A percentile compares a stretch with the other conserved stretches of the same genome.
These are phyloP conservation scores for Friedmanniomyces simplex DNA, from an alignment of 495 filamentous ascomycete species.

Conservation along the genomic window DNA sequence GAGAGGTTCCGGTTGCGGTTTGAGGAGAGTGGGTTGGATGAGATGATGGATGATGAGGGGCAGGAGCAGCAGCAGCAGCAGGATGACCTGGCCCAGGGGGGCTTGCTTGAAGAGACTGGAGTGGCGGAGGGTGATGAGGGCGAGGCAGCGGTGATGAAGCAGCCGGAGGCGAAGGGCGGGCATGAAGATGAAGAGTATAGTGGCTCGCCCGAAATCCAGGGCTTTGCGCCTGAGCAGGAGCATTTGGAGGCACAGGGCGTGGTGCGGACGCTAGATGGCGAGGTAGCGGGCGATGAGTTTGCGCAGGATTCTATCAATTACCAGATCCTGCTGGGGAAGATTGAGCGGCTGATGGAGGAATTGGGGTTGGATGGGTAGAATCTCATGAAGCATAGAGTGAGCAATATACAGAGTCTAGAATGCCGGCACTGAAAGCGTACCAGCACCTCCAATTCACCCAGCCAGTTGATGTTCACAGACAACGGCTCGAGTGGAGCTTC, in stretches of 20 bases:
- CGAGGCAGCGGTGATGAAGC: too few relatives aligned
- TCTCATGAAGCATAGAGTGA: background rate
- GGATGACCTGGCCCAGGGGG: background rate
- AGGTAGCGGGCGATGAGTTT: constrained; percentile 74
- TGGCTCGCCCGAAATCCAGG: constrained; percentile 5
- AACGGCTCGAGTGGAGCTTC: too few relatives aligned
- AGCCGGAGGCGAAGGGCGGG: background rate
- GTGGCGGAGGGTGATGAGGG: background rate
- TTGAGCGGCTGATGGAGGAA: constrained; percentile 67
- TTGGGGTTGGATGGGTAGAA: constrained; percentile 70
- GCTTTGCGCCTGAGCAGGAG: constrained; percentile 17
- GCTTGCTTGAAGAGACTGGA: background rate
- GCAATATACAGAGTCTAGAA: too few relatives aligned
- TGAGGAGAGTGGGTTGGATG: constrained; percentile 73
- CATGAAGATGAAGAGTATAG: constrained; percentile 18
- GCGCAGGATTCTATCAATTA: constrained; percentile 80
- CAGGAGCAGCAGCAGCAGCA: constrained; percentile 13
- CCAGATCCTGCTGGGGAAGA: constrained; percentile 72
- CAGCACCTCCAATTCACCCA: too few relatives aligned
- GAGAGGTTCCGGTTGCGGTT: constrained; percentile 88
- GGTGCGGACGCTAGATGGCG: constrained; percentile 63
- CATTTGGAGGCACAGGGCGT: constrained; percentile 29
- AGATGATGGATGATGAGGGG: constrained; percentile 52
- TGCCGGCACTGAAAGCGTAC: too few relatives aligned
- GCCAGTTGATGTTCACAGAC: too few relatives aligned